Evolutionary conservation across 2,329 filamentous ascomycete species (phyloP), one percentile per base, ranked within the genome.

Genomic region (Trichophyton benhamiae): DNA sequence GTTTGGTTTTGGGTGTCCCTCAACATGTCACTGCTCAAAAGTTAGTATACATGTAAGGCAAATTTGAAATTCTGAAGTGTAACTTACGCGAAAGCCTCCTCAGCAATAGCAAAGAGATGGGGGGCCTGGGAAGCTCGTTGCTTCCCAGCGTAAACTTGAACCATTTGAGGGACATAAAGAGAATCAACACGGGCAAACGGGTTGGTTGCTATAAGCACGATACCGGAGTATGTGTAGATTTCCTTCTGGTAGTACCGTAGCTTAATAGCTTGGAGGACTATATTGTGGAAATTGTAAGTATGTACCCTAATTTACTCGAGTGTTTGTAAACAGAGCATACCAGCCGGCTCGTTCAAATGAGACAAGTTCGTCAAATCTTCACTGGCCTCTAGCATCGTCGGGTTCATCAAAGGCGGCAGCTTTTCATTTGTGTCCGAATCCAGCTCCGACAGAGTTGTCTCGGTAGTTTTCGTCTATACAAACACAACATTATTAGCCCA

Each of bases 171-270:
- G 9, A 99, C 94, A 76, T 99, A 99, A 71, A 99, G 85, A 48
- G 94, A 99, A 75, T 99, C 94, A 67, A 99, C 91, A 66, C 94
- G 84, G 60, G 95, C 94, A 71, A 99, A 99, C 22, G 94, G 94
- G 77, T 99, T 99, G 65, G 94, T 95, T 65, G 94, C 94, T 78
- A 99, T 99, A 68, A 99, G 82, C 66, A 99, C 94, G 72, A 99
- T 97, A 72, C 94, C 94, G 74, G 90, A 96, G 80, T 99, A 99
- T 71, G 94, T 99, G 81, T 99, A 99, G 71, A 99, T 99, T 76
- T 99, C 94, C 78, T 97, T 97, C 76, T 99, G 94, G 65, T 89
- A 83, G 78, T 99, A 99, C 74, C 94, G 89, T 72, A 99, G 83
- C 73, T 91, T 91, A 76, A 99, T 99, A 61, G 94, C 94, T 81